Evolutionary conservation across 2,329 filamentous ascomycete genomes (phyloP).

Genomic region (Penicillium hesseltinei): DNA sequence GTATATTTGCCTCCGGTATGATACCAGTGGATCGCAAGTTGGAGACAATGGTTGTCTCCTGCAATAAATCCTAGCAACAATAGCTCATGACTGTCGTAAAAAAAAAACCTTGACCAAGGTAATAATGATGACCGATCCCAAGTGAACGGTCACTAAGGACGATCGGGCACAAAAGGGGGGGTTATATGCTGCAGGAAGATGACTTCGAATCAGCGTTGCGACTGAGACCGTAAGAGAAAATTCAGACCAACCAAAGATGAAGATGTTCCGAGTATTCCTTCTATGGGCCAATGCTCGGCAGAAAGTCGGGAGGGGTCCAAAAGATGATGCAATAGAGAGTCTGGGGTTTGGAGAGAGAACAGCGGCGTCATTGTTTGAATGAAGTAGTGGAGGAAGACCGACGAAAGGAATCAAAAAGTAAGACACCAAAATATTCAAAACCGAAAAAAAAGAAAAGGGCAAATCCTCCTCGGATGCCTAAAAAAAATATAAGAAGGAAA

Average conservation of each 20-base stretch:
- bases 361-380: slow-evolving; percentile 38
- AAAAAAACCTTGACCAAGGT: background rate
- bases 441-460: background rate
- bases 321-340: slow-evolving; percentile 29
- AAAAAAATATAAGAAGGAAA: slow-evolving; percentile 6
- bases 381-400: background rate
- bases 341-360: slow-evolving; percentile 25
- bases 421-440: background rate
- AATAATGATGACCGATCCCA: background rate
- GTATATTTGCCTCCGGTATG: background rate
- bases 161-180: slow-evolving; percentile 15
- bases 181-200: background rate
- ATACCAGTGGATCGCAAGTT: background rate
- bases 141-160: slow-evolving; percentile 12
- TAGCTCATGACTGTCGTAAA: slow-evolving; percentile 1
- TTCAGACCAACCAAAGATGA: slow-evolving; percentile 15
- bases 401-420: background rate
- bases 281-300: slow-evolving; percentile 12
- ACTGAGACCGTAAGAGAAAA: background rate
- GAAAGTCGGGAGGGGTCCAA: slow-evolving; percentile 23
- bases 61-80: background rate
- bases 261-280: slow-evolving; percentile 8
- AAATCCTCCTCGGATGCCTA: slow-evolving; percentile 19
- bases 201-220: slow-evolving; percentile 4
- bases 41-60: slow-evolving; percentile 2